Evolutionary conservation across 371 early-diverging fungal genomes (phyloP), one percentile per base, ranked within the genome.

Genomic region (Vavraia culicis): DNA sequence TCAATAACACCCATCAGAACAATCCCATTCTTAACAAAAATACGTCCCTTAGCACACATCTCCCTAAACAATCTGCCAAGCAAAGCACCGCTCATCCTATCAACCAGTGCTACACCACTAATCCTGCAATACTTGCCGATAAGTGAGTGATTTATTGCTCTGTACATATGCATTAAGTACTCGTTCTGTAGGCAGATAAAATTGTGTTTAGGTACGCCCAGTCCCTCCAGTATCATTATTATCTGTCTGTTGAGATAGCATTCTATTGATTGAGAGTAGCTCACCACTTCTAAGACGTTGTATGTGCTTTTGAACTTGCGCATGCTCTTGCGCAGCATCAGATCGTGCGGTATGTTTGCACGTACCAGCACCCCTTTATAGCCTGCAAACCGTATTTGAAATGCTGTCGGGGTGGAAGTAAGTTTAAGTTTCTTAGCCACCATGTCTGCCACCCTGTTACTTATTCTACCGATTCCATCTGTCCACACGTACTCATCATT

Each of bases 401-500:
- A 77, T 0, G 82, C 83, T 18, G 73, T 69, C 0, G 83, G 83
- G 0, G 68, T 46, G 0, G 57, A 43, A 32, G 61, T 60, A 21
- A 79, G 64, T 20, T 72, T 69, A 51, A 79, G 48, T 7, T 55
- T 59, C 0, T 61, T 41, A 0, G 73, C 71, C 5, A 79, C 72
- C 13, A 56, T 70, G 60, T 34, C 47, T 0, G 79, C 78, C 11
- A 78, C 47, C 1, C 20, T 56, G 4, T 51, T 52, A 0, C 77
- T 73, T 4, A 83, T 75, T 16, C 62, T 67, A 4, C 85, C 85
- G n/a, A 79, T 75, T 8, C 87, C 87, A 58, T 86, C 87, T 3
- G 80, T 76, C 55, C 82, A 84, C 0, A 54, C 64, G 53, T 68
- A 77, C 9, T 27, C 36, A n/a, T n/a, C n/a, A n/a, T n/a, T n/a